These are phyloP conservation scores for Podaxis sp. DNA, from an alignment of 768 basidiomycete genomes.

Conservation along the genomic window DNA sequence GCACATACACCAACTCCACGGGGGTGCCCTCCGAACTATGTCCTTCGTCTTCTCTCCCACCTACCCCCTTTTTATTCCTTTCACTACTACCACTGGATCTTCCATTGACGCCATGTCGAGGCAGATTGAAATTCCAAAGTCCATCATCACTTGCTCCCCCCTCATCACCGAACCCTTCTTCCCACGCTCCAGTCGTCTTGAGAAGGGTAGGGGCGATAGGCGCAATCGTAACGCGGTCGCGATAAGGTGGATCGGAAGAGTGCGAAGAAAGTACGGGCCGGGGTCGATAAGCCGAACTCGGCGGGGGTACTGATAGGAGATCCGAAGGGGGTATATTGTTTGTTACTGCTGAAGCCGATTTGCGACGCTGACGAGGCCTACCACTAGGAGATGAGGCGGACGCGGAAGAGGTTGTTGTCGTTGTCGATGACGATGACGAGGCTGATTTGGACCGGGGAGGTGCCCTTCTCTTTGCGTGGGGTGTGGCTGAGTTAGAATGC, in stretches of 20 bases:
- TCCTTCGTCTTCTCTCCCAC: conserved; percentile 18
- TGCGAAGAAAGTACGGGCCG: conserved; percentile 29
- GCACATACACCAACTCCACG: conserved; percentile 74
- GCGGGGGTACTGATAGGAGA: conserved; percentile 22
- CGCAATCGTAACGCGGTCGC: conserved; percentile 41
- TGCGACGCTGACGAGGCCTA: conserved; percentile 24
- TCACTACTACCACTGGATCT: conserved; percentile 14
- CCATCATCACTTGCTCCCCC: conserved; percentile 35
- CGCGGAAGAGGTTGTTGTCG: conserved; percentile 43
- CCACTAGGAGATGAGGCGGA: conserved; percentile 34
- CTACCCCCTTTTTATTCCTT: conserved; percentile 15
- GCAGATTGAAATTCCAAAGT: conserved; percentile 20
- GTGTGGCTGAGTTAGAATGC: conserved; percentile 18
- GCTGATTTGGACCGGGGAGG: conserved; percentile 40
- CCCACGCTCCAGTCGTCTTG: conserved; percentile 68
- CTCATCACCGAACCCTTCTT: conserved; percentile 48
- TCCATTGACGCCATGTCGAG: background rate
- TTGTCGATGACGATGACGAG: conserved; percentile 42
- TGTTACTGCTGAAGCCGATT: conserved; percentile 19
- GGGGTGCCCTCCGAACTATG: conserved; percentile 42
- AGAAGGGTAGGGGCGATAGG: conserved; percentile 70
- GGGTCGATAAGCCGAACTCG: conserved; percentile 17
- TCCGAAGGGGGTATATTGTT: conserved; percentile 25
- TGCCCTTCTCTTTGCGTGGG: conserved; percentile 21
- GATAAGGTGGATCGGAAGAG: conserved; percentile 21